phyloP scores from a whole-genome alignment of 768 basidiomycete species.

The Lentinula raphanica region DNA sequence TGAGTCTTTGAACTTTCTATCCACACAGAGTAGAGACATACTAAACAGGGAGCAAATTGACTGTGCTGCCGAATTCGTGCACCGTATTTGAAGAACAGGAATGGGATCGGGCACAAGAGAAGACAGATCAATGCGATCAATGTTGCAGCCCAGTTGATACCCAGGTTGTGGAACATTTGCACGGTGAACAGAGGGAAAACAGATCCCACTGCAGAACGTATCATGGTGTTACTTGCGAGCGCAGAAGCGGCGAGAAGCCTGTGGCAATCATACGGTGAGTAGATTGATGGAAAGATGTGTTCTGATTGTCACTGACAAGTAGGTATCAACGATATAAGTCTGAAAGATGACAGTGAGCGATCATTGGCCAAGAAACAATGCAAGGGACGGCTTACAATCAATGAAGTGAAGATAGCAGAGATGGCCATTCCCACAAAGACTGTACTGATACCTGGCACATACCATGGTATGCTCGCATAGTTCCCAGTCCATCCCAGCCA shows the following conservation, averaged over 20 bases:
- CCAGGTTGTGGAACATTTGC: constrained; percentile 53
- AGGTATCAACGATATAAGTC: constrained; percentile 59
- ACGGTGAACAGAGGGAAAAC: constrained; percentile 64
- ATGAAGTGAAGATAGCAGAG: constrained; percentile 43
- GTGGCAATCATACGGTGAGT: constrained; percentile 9
- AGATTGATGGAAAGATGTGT: not conserved
- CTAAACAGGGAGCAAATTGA: constrained; percentile 50
- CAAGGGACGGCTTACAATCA: constrained; percentile 37
- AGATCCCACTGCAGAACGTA: constrained; percentile 52
- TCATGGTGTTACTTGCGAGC: constrained; percentile 56
- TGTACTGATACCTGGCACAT: constrained; percentile 38
- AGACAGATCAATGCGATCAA: constrained; percentile 53
- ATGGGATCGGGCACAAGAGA: constrained; percentile 57
- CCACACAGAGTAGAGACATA: constrained; percentile 18
- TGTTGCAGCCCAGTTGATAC: constrained; percentile 48
- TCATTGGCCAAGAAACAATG: not conserved
- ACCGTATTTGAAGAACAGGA: constrained; percentile 69
- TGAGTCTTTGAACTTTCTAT: not conserved
- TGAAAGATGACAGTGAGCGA: constrained; percentile 35
- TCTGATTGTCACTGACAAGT: constrained; percentile 48
- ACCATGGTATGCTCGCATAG: constrained; percentile 31
- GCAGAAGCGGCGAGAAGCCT: constrained; percentile 56
- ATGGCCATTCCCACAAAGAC: constrained; percentile 41
- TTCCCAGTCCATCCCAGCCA: constrained; percentile 36
- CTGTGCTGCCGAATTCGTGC: constrained; percentile 48